A percentile compares a stretch with the other conserved stretches of the same genome.
Conservation (phyloP, 2,329 filamentous ascomycete genomes). For the Thelonectria rubi region DNA sequence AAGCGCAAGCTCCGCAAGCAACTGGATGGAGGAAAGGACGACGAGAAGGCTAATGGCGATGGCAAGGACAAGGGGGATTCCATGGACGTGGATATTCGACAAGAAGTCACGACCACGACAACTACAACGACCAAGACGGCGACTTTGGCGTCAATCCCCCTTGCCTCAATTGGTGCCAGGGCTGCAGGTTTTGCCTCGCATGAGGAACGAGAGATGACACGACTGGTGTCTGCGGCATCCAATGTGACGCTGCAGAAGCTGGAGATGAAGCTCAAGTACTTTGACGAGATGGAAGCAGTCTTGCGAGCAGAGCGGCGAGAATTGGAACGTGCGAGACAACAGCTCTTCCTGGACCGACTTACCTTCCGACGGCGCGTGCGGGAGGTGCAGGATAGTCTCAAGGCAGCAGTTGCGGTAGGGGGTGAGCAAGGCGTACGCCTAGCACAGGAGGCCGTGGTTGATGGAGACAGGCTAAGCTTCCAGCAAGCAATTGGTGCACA, state of each 20-base stretch:
- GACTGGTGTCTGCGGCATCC: constrained; percentile 88
- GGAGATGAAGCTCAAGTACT: constrained; percentile 94
- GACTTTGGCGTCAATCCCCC: constrained; percentile 77
- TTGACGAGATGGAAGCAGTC: constrained; percentile 93
- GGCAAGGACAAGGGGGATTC: constrained; percentile 66
- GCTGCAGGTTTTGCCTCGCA: constrained; percentile 90
- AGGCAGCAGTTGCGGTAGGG: constrained; percentile 58
- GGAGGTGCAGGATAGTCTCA: constrained; percentile 81
- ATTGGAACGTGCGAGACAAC: constrained; percentile 88
- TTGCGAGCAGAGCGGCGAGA: constrained; percentile 92
- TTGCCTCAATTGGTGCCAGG: constrained; percentile 86
- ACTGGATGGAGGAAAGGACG: constrained; percentile 66
- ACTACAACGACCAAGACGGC: constrained; percentile 58
- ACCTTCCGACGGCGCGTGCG: constrained; percentile 88
- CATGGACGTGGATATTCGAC: constrained; percentile 70
- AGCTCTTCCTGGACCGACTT: constrained; percentile 91
- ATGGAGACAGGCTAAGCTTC: constrained; percentile 64
- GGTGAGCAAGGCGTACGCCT: constrained; percentile 60
- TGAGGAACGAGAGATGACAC: constrained; percentile 96
- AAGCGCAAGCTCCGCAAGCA: constrained; percentile 81
- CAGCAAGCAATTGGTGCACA: constrained; percentile 54
- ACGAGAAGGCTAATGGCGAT: constrained; percentile 62
- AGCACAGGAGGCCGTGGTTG: constrained; percentile 57
- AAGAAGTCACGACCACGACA: constrained; percentile 63
- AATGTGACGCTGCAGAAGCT: constrained; percentile 96